Conservation (phyloP, 768 basidiomycete species). For the Trametes elegans region DNA sequence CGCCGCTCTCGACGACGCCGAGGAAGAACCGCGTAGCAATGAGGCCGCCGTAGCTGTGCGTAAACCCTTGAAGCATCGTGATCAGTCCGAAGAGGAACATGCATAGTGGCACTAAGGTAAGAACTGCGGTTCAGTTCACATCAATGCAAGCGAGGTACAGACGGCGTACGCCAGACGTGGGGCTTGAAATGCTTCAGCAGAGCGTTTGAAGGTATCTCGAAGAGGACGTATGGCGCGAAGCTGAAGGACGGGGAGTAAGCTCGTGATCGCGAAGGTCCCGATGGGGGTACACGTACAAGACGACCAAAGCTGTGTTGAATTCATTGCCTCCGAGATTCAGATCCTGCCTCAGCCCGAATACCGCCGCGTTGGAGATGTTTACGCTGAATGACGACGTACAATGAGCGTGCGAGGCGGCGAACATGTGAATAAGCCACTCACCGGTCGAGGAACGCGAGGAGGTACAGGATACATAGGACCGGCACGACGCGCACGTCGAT, state of each 20-base stretch:
- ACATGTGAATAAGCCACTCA: constrained; percentile 1
- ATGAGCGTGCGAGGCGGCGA: not conserved
- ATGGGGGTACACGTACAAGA: constrained; percentile 29
- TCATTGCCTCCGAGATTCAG: constrained; percentile 27
- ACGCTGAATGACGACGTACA: constrained; percentile 24
- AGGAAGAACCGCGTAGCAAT: constrained; percentile 38
- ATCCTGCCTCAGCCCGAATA: constrained; percentile 32
- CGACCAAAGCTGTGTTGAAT: constrained; percentile 32
- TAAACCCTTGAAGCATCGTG: constrained; percentile 32
- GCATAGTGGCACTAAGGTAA: constrained; percentile 31
- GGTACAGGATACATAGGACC: constrained; percentile 40
- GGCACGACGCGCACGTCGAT: constrained; percentile 39
- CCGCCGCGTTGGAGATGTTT: constrained; percentile 33
- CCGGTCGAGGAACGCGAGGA: constrained; percentile 42
- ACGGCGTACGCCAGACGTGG: constrained; percentile 33
- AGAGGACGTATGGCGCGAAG: constrained; percentile 34
- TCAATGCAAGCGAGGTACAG: constrained; percentile 2
- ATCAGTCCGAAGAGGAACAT: constrained; percentile 39
- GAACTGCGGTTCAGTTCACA: not conserved
- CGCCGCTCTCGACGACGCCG: constrained; percentile 32
- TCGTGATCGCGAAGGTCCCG: not conserved
- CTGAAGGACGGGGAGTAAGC: constrained; percentile 10
- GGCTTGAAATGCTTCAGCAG: constrained; percentile 37
- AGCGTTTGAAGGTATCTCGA: constrained; percentile 37
- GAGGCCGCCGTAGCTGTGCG: constrained; percentile 35